Base-by-base conservation (phyloP, 2,329 filamentous ascomycete species). In the Venturia oleaginea region DNA sequence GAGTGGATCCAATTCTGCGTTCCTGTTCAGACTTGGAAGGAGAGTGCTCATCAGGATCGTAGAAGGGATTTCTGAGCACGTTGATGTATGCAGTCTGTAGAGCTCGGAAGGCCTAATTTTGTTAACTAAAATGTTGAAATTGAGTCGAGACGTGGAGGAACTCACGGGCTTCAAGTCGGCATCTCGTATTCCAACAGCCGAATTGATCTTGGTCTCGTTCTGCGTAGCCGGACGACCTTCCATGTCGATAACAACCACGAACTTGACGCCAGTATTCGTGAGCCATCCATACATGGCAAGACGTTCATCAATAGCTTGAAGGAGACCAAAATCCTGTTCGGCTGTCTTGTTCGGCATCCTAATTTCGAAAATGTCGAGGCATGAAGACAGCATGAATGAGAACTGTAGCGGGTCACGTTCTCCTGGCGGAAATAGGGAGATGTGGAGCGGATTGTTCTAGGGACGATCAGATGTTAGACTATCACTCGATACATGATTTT, bases 361-460 rank as follows among this genome's bases (percentile, higher is more conserved):
- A 66, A 92, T 85, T 71, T 94, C 91, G 76, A 99, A 97, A 68
- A 97, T 87, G 77, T 99, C 94, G 69, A 99, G 88, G 65, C 90
- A 94, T 65, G 89, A 90, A 69, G 92, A 94, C 67, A 97, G 86
- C 60, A 97, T 84, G 71, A 97, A 92, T 42, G 90, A 91, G 80
- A 94, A 97, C 74, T 96, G 91, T 13, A 97, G 84, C n/a, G 86
- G 82, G 22, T 87, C 88, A 70, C 88, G 86, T 68, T 89, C 79
- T 80, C 90, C 84, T n/a, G 73, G 67, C 62, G 91, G 89, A 77
- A 97, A 96, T 73, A 96, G 86, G 66, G 91, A 87, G 71, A 96
- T 90, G 78, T 97, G 93, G 68, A 97, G 88, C 66, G 93, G 94
- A 74, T 97, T 96, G 79, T 97, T 96, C 92, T 97, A 72, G 43